These are phyloP conservation scores for Plasmodium cynomolgi DNA, from an alignment of 169 alveolate genomes.

Conservation along the genomic window DNA sequence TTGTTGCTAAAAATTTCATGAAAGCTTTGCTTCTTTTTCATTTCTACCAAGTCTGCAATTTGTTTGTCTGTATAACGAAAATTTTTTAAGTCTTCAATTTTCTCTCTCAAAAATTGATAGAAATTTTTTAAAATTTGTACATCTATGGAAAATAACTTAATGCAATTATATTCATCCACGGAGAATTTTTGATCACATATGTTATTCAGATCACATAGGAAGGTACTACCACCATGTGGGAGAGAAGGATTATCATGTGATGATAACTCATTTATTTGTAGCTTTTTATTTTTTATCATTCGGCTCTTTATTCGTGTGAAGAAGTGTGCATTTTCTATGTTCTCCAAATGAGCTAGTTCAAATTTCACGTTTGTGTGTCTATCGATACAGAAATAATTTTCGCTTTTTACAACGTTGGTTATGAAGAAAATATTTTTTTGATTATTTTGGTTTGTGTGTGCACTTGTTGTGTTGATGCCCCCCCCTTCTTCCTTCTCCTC, in stretches of 20 bases:
- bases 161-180: conserved; percentile 60
- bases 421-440: conserved; percentile 39
- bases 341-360: conserved; percentile 53
- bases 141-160: conserved; percentile 51
- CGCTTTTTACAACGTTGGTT: conserved; percentile 49
- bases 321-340: conserved; percentile 3
- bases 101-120: conserved; percentile 42
- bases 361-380: conserved; percentile 59
- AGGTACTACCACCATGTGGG: background rate
- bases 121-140: conserved; percentile 36
- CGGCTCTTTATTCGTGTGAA: conserved; percentile 16
- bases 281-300: conserved; percentile 55
- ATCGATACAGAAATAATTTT: conserved; percentile 43
- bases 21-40: conserved; percentile 50
- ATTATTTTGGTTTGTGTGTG: background rate
- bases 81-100: conserved; percentile 71
- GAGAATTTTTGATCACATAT: conserved; percentile 50
- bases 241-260: background rate
- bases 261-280: conserved; percentile 4
- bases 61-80: conserved; percentile 64
- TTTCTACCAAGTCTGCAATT: conserved; percentile 55
- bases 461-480: background rate
- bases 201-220: conserved; percentile 39
- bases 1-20: conserved; percentile 46
- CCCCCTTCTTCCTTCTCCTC: background rate